A percentile compares a stretch with the other conserved stretches of the same genome.
phyloP scores from a whole-genome alignment of 169 alveolate genomes.

The Perkinsus olseni region DNA sequence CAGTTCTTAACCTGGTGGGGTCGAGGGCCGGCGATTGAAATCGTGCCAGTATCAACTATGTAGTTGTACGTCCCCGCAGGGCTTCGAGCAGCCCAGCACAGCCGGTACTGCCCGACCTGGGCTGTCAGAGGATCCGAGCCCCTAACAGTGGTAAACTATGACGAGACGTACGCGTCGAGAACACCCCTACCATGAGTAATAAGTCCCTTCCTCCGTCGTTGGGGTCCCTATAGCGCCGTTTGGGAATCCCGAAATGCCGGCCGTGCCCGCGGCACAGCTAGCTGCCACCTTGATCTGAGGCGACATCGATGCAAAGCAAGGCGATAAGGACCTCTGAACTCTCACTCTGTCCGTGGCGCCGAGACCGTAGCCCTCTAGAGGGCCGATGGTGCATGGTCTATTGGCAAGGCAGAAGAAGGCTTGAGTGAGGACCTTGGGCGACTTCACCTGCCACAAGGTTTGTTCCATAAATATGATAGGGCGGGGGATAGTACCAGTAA shows the following conservation, averaged over 20 bases:
- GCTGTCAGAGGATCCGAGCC: background rate
- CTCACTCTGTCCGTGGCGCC: background rate
- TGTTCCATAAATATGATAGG: too few relatives aligned
- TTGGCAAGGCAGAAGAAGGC: background rate
- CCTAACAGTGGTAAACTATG: background rate
- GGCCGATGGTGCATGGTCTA: background rate
- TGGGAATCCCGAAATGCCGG: background rate
- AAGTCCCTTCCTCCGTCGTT: background rate
- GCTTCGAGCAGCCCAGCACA: background rate
- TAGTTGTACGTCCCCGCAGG: background rate
- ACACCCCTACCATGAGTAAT: background rate
- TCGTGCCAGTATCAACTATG: background rate
- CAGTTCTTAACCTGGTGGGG: background rate
- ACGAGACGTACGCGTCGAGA: background rate
- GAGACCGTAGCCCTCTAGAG: background rate
- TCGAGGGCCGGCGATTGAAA: background rate
- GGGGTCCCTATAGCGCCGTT: background rate
- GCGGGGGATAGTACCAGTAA: too few relatives aligned
- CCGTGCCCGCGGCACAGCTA: background rate
- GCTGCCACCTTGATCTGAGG: background rate
- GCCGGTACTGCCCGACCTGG: background rate
- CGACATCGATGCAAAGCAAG: background rate
- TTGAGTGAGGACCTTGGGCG: background rate
- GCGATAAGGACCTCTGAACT: background rate
- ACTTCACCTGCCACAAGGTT: background rate